Percentiles rank a stretch among this genome's conserved stretches.
Evolutionary conservation across 805 yeast species (phyloP).

Genomic region (Nakazawaea pomicola): DNA sequence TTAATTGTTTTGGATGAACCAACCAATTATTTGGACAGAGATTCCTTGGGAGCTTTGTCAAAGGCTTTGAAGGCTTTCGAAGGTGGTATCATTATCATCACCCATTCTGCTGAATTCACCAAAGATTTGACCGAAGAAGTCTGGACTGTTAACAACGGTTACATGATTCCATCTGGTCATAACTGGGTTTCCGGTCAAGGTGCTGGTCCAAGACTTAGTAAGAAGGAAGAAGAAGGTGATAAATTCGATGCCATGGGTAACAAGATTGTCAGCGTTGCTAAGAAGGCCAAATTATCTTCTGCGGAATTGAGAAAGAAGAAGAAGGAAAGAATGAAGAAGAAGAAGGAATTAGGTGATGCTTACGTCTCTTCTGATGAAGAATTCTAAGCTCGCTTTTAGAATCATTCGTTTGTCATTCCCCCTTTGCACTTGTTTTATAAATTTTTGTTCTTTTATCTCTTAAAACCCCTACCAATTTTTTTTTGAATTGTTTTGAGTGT

Average conservation of each 20-base stretch:
- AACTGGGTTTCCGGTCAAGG: conserved; percentile 99
- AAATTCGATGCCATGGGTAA: conserved; percentile 99
- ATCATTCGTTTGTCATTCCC: no score
- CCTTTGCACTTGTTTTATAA: conserved; percentile 1
- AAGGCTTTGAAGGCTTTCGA: conserved; percentile 98
- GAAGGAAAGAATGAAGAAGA: conserved; percentile 99
- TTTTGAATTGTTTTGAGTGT: conserved; percentile 7
- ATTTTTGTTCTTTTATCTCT: background rate
- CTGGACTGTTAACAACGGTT: conserved; percentile 99
- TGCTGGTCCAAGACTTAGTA: conserved; percentile 98
- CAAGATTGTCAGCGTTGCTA: conserved; percentile 95
- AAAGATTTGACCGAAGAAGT: conserved; percentile 99
- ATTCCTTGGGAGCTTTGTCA: conserved; percentile 98
- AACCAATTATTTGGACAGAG: conserved; percentile 98
- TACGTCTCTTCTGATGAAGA: conserved; percentile 97
- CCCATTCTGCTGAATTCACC: conserved; percentile 99
- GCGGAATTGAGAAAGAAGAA: conserved; percentile 99
- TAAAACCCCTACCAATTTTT: background rate
- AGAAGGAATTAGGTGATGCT: conserved; percentile 99
- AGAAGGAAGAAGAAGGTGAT: conserved; percentile 96
- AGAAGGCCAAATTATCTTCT: conserved; percentile 96
- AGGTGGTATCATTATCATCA: conserved; percentile 99
- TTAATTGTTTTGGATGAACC: conserved; percentile 99
- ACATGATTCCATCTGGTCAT: conserved; percentile 99
- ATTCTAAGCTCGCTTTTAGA: conserved; percentile 48